Evolutionary conservation across 106 monocot genomes (phyloP).

Genomic region (Acanthochlamys bracteata): DNA sequence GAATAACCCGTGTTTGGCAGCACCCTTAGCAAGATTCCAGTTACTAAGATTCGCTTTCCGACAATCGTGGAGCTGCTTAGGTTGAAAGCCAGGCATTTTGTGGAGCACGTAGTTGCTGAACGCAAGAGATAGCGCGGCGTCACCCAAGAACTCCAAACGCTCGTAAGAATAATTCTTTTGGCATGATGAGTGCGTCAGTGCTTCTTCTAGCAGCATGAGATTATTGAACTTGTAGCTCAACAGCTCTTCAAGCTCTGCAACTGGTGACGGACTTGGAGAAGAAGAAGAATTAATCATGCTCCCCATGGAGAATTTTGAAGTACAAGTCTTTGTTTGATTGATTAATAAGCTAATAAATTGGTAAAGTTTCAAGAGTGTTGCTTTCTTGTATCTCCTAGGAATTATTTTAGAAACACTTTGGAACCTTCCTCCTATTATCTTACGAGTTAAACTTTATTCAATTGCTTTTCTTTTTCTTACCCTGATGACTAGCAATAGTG

Average conservation of each 20-base stretch:
- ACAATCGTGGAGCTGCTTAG: background rate
- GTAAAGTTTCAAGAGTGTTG: background rate
- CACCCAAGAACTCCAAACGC: conserved; percentile 45
- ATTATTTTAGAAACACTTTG: background rate
- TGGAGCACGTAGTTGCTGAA: conserved; percentile 29
- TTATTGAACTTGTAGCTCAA: conserved; percentile 28
- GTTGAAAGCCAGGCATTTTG: conserved; percentile 9
- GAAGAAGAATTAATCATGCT: background rate
- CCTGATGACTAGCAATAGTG: too few relatives aligned
- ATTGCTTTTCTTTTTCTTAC: too few relatives aligned
- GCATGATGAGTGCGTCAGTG: conserved; percentile 38
- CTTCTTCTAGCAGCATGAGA: conserved; percentile 21
- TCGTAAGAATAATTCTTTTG: conserved; percentile 15
- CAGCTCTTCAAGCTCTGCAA: conserved; percentile 1
- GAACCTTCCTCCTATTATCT: background rate
- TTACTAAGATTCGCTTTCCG: too few relatives aligned
- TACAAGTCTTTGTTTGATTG: too few relatives aligned
- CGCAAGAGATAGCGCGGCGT: conserved; percentile 27
- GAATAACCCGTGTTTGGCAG: too few relatives aligned
- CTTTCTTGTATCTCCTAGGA: too few relatives aligned
- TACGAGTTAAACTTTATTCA: too few relatives aligned
- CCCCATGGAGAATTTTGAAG: too few relatives aligned
- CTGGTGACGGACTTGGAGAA: background rate
- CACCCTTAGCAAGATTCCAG: too few relatives aligned
- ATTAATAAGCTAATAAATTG: background rate